A percentile compares a stretch with the other conserved stretches of the same genome.
phyloP scores from a whole-genome alignment of 768 basidiomycete species.

The Serpula lacrymans region DNA sequence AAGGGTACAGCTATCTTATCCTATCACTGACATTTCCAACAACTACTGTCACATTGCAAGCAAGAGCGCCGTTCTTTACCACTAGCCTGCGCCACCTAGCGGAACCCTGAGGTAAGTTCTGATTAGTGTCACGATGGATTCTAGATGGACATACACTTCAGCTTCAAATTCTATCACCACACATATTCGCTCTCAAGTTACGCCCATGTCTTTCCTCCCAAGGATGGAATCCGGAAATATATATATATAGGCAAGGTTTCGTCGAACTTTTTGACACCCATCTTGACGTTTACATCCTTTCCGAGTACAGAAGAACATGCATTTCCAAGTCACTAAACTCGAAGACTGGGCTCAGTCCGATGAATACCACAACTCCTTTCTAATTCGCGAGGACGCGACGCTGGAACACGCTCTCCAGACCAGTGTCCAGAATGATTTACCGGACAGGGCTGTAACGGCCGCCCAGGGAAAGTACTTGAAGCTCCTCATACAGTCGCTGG shows the following conservation, averaged over 20 bases:
- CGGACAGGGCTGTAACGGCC: slow-evolving; percentile 48
- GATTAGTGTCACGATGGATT: no score
- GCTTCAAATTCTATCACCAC: no score
- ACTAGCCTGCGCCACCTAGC: slow-evolving; percentile 57
- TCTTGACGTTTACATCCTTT: no score
- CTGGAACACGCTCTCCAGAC: slow-evolving; percentile 41
- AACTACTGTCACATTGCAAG: slow-evolving; percentile 45
- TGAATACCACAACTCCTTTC: slow-evolving; percentile 53
- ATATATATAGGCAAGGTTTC: no score
- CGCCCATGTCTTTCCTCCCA: no score
- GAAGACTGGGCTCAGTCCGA: slow-evolving; percentile 53
- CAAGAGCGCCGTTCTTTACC: slow-evolving; percentile 50
- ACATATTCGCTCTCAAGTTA: no score
- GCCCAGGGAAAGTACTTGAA: slow-evolving; percentile 58
- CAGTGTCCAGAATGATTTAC: slow-evolving; percentile 41
- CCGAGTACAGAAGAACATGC: no score
- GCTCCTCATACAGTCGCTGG: slow-evolving; percentile 46
- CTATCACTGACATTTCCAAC: slow-evolving; percentile 51
- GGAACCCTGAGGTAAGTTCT: no score
- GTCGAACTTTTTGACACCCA: no score
- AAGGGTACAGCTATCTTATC: slow-evolving; percentile 43
- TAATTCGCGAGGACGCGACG: slow-evolving; percentile 39
- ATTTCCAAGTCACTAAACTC: slow-evolving; percentile 9
- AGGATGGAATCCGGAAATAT: no score
- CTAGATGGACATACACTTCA: no score